Evolutionary conservation across 2,329 filamentous ascomycete genomes (phyloP).

Genomic region (Coniochaeta sp.): DNA sequence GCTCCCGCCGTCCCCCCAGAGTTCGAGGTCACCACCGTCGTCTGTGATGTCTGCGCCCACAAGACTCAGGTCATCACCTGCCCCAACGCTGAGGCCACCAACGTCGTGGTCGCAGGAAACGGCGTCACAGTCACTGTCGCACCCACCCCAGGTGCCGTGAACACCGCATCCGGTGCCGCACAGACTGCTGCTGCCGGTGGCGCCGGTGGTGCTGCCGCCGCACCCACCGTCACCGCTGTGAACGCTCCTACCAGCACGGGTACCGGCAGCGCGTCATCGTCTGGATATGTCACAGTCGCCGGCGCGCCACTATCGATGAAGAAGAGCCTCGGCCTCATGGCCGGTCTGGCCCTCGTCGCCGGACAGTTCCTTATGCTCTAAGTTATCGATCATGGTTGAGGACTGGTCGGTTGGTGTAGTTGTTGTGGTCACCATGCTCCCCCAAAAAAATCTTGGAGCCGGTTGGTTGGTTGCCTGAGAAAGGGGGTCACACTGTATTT

Average conservation of each 20-base stretch:
- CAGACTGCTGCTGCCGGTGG: not conserved
- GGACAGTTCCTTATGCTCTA: slow-evolving; percentile 18
- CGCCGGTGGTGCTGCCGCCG: not conserved
- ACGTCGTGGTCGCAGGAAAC: slow-evolving; percentile 22
- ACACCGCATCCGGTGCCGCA: not conserved
- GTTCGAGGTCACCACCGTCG: slow-evolving; percentile 29
- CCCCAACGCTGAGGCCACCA: slow-evolving; percentile 23
- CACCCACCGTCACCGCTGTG: not conserved
- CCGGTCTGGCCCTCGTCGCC: slow-evolving; percentile 18
- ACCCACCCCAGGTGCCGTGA: not conserved
- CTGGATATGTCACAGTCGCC: slow-evolving; percentile 15
- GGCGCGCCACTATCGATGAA: slow-evolving; percentile 16
- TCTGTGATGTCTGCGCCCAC: slow-evolving; percentile 22
- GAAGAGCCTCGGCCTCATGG: slow-evolving; percentile 17
- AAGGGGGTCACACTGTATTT: not conserved
- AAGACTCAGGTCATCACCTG: slow-evolving; percentile 27
- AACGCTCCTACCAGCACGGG: not conserved
- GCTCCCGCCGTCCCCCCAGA: slow-evolving; percentile 24
- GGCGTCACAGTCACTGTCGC: slow-evolving; percentile 21
- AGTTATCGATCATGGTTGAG: slow-evolving; percentile 1
- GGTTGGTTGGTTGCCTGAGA: not conserved
- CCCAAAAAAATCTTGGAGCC: not conserved
- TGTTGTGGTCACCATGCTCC: not conserved
- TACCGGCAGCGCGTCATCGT: not conserved
- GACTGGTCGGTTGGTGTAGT: slow-evolving; percentile 7